phyloP scores from a whole-genome alignment of 2,329 filamentous ascomycete species.

The Camillea tinctor region DNA sequence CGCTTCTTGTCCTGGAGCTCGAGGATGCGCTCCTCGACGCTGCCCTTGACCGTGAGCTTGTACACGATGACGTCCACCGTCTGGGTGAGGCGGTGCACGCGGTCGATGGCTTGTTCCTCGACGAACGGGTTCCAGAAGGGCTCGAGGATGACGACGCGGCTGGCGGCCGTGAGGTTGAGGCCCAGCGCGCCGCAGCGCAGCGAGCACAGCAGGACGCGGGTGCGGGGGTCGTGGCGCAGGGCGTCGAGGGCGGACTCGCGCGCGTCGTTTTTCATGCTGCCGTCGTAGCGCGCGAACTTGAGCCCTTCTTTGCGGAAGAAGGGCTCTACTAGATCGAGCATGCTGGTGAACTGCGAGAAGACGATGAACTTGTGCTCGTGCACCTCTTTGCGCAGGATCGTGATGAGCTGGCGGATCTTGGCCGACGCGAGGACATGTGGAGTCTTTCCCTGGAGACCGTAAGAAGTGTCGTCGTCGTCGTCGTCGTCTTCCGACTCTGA shows the following conservation, averaged over 20 bases:
- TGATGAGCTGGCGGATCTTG: conserved; percentile 84
- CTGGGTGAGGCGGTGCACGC: conserved; percentile 96
- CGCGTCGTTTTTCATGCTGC: conserved; percentile 88
- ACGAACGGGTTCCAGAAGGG: conserved; percentile 99
- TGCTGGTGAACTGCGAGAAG: conserved; percentile 97
- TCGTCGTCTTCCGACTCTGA: conserved; percentile 42
- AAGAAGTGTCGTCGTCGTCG: conserved; percentile 26
- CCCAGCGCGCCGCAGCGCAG: conserved; percentile 91
- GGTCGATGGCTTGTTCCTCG: conserved; percentile 97
- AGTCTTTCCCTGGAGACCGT: conserved; percentile 39
- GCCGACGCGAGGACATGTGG: conserved; percentile 69
- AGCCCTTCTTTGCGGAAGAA: conserved; percentile 76
- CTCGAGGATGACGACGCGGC: conserved; percentile 89
- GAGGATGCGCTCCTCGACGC: conserved; percentile 93
- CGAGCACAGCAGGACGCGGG: conserved; percentile 85
- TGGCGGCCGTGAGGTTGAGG: conserved; percentile 91
- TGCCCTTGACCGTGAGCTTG: conserved; percentile 82
- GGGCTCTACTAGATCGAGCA: conserved; percentile 94
- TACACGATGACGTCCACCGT: conserved; percentile 93
- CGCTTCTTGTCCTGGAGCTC: conserved; percentile 93
- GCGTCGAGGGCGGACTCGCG: conserved; percentile 82
- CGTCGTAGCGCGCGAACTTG: conserved; percentile 86
- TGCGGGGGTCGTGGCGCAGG: conserved; percentile 71
- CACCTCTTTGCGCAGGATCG: conserved; percentile 76
- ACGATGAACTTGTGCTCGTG: conserved; percentile 93